Evolutionary conservation across 768 basidiomycete genomes (phyloP).

Genomic region (Pleurotus citrinopileatus): DNA sequence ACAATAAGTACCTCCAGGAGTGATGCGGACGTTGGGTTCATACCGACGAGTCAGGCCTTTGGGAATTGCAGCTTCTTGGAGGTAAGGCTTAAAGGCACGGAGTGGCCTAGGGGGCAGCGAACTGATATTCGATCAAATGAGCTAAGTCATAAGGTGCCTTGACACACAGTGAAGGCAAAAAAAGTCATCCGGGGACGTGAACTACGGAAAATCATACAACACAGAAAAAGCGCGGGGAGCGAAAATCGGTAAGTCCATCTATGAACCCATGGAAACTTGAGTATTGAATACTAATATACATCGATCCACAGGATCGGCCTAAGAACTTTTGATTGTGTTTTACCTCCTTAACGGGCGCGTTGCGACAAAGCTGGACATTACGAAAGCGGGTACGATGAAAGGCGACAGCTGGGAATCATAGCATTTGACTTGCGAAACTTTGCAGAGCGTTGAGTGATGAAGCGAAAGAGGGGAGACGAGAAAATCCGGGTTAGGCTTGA

Average conservation of each 20-base stretch:
- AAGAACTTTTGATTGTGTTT: background rate
- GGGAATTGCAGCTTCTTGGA: background rate
- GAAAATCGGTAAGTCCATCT: background rate
- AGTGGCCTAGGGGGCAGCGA: no score
- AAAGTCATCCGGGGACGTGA: background rate
- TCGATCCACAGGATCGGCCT: background rate
- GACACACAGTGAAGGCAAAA: background rate
- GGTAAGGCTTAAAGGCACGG: no score
- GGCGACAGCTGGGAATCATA: background rate
- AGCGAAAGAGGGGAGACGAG: background rate
- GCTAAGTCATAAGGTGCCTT: background rate
- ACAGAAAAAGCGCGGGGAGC: background rate
- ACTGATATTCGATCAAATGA: no score
- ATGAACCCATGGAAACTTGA: background rate
- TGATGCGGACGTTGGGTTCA: background rate
- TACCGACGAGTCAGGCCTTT: background rate
- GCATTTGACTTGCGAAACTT: background rate
- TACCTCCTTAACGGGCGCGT: background rate
- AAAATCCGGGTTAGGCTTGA: background rate
- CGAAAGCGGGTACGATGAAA: background rate
- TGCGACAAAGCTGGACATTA: slow-evolving; percentile 1
- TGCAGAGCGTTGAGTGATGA: no score
- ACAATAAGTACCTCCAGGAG: background rate
- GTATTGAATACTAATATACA: background rate
- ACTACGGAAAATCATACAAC: background rate